phyloP scores from a whole-genome alignment of 352 stramenopile species.

The Globisporangium spiculum region DNA sequence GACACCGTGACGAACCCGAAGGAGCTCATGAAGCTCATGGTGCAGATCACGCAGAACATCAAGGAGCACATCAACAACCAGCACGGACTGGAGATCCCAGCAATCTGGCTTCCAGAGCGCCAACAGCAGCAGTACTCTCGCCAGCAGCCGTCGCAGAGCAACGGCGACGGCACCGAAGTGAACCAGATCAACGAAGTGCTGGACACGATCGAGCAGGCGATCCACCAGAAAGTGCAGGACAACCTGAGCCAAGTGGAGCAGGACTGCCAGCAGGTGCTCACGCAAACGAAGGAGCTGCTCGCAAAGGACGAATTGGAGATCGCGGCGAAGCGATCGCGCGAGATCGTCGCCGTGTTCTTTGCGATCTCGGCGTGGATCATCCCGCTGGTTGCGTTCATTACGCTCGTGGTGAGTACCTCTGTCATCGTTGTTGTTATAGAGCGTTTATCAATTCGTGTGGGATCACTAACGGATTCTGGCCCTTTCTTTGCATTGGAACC shows the following conservation, averaged over 20 bases:
- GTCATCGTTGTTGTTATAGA: background rate
- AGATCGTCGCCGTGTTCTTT: constrained; percentile 45
- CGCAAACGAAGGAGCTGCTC: constrained; percentile 31
- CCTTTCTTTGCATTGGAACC: background rate
- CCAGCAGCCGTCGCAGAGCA: constrained; percentile 14
- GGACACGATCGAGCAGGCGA: constrained; percentile 43
- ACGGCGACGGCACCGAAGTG: constrained; percentile 25
- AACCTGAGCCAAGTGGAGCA: constrained; percentile 57
- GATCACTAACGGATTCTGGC: background rate
- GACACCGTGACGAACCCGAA: constrained; percentile 58
- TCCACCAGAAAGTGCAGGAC: constrained; percentile 68
- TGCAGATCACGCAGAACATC: constrained; percentile 68
- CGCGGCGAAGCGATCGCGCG: constrained; percentile 36
- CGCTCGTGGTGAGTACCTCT: constrained; percentile 30
- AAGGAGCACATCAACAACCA: constrained; percentile 68
- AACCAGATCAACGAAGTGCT: constrained; percentile 49
- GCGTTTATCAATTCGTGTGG: background rate
- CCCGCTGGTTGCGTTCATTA: constrained; percentile 40
- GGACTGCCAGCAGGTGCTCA: constrained; percentile 32
- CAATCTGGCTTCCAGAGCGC: constrained; percentile 40
- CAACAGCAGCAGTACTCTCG: constrained; percentile 7
- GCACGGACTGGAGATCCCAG: constrained; percentile 56
- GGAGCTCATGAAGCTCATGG: constrained; percentile 68
- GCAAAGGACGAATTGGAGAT: constrained; percentile 39
- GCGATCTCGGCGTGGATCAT: constrained; percentile 41